Base-by-base conservation (phyloP, 2,329 filamentous ascomycete species). In the Phialophora verrucosa region DNA sequence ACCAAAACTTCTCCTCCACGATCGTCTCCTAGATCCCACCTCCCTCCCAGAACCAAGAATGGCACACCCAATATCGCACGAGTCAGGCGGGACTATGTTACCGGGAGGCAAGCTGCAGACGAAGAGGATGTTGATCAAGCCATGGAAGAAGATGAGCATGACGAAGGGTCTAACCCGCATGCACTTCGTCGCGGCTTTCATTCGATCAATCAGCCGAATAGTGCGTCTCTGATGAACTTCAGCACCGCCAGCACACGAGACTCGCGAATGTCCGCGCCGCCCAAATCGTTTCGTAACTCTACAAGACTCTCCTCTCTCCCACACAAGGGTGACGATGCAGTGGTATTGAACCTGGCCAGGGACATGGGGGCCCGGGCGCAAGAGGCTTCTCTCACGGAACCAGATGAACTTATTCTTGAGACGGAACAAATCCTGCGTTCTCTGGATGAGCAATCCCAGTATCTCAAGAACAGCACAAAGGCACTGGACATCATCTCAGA, bases 341-440 rank as follows among this genome's bases (percentile, higher is more conserved):
- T 87, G 53, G 90, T 92, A 73, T 85, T 88, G 3, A 81, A 85
- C 6, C 87, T 96, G 66, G 91, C 91, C 32, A 91, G 90, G 75
- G 88, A 90, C 67, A 78, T 93, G 10, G 89, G 82, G 75, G 81
- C 76, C 75, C 86, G 75, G 77, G 83, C 78, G 51, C 84, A 84
- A 42, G 81, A 85, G 38, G 87, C 90, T 0, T 74, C 79, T 20
- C 81, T 96, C 54, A 83, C 83, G 4, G 94, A 97, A 78, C 81
- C 88, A 1, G 87, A 90, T 67, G 83, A 88, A 54, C 77, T 96
- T 23, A 87, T 97, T 54, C 79, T 96, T 38, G 83, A 86, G 57
- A 96, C 91, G 11, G 93, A 97, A 75, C 84, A 87, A 47, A 79
- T 92, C 49, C 80, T 96, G 47, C 83, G 83, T 58, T 83, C 83